Evolutionary conservation across 1,284 basidiomycete genomes (phyloP).

Genomic region (Puccinia triticina): DNA sequence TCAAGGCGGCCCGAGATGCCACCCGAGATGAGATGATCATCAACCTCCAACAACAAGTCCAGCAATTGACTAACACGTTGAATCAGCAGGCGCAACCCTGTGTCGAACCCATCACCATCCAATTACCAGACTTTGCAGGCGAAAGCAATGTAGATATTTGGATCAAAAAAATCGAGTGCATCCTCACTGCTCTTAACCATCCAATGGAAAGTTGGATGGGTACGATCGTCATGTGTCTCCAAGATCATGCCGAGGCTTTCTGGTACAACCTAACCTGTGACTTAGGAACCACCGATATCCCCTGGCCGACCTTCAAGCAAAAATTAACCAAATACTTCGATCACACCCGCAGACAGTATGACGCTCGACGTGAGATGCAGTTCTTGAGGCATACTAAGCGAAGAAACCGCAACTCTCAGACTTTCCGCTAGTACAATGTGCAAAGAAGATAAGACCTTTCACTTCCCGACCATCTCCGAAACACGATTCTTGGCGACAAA

Average conservation of each 20-base stretch:
- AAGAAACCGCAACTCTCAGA: too few species aligned
- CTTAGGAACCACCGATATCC: background rate
- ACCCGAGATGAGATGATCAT: slow-evolving; percentile 5
- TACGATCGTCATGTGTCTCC: background rate
- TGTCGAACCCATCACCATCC: background rate
- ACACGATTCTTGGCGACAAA: slow-evolving; percentile 10
- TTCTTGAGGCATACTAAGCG: background rate
- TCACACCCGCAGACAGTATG: slow-evolving; percentile 11
- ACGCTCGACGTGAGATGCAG: background rate
- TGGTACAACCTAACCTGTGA: slow-evolving; percentile 21
- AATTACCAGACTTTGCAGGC: slow-evolving; percentile 2
- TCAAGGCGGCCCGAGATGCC: background rate
- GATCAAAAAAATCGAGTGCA: background rate
- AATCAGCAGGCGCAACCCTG: background rate
- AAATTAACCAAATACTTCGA: background rate
- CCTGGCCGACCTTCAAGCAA: background rate
- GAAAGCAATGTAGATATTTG: slow-evolving; percentile 16
- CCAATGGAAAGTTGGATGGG: background rate
- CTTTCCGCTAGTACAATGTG: background rate
- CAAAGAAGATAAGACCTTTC: slow-evolving; percentile 10
- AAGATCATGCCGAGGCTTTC: slow-evolving; percentile 6
- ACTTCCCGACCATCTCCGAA: background rate
- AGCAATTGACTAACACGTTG: background rate
- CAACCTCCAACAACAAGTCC: slow-evolving; percentile 11
- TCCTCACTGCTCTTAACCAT: background rate